Evolutionary conservation across 2,329 filamentous ascomycete species (phyloP).

Genomic region (Fusarium nelsonii): DNA sequence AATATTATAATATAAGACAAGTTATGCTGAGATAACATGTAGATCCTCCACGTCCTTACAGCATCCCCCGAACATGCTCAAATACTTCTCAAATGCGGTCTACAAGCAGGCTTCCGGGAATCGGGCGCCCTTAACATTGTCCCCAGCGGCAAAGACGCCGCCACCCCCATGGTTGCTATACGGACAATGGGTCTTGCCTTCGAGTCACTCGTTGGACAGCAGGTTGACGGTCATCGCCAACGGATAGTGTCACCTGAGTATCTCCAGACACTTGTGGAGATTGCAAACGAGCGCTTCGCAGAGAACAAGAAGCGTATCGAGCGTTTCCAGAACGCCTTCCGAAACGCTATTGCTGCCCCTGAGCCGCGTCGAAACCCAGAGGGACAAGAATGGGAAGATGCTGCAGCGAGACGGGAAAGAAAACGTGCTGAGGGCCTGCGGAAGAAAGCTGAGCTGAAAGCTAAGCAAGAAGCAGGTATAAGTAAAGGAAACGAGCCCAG

Average conservation of each 20-base stretch:
- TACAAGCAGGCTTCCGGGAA: constrained; percentile 89
- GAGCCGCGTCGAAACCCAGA: constrained; percentile 48
- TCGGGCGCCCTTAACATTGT: constrained; percentile 81
- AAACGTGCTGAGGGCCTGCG: constrained; percentile 70
- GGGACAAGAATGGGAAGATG: constrained; percentile 67
- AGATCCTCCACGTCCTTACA: constrained; percentile 92
- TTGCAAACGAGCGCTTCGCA: constrained; percentile 80
- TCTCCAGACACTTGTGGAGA: constrained; percentile 72
- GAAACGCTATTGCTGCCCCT: constrained; percentile 49
- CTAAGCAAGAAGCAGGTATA: constrained; percentile 25
- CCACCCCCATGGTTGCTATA: constrained; percentile 82
- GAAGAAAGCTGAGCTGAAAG: constrained; percentile 60
- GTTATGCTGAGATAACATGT: constrained; percentile 41
- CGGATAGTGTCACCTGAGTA: constrained; percentile 74
- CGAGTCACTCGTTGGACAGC: constrained; percentile 80
- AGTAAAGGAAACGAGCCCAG: constrained; percentile 20
- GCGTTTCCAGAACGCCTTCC: constrained; percentile 69
- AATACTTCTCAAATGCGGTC: constrained; percentile 77
- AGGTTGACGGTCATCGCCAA: constrained; percentile 54
- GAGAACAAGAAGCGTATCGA: constrained; percentile 77
- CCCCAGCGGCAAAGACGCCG: constrained; percentile 50
- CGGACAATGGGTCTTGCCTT: constrained; percentile 85
- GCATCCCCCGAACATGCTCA: constrained; percentile 82
- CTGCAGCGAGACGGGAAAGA: constrained; percentile 63
- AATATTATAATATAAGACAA: constrained; percentile 25